A percentile compares a stretch with the other conserved stretches of the same genome.
Conservation (phyloP, 2,329 filamentous ascomycete genomes). For the Penicillium sp. region DNA sequence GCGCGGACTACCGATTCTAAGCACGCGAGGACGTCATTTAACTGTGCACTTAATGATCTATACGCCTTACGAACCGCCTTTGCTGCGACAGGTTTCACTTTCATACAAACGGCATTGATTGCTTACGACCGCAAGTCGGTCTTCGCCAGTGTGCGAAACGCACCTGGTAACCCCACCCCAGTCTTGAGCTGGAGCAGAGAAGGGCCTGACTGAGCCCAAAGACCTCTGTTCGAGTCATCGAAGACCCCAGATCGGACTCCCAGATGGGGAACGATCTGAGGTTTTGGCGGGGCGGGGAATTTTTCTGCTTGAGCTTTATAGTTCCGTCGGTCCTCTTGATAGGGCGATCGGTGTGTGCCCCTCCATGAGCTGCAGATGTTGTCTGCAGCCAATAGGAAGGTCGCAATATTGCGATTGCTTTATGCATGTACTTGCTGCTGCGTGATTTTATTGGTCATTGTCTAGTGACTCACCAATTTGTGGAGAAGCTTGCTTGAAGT, state of each 20-base stretch:
- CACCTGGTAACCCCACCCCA: not conserved
- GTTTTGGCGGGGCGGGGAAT: conserved; percentile 3
- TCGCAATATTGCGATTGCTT: not conserved
- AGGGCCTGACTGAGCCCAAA: not conserved
- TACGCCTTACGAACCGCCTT: conserved; percentile 1
- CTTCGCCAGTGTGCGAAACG: conserved; percentile 1
- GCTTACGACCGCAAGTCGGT: conserved; percentile 10
- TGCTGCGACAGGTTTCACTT: not conserved
- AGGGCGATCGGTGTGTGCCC: conserved; percentile 1
- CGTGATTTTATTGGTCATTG: conserved; percentile 6
- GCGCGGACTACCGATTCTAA: conserved; percentile 32
- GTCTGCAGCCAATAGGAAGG: conserved; percentile 2
- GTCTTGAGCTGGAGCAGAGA: not conserved
- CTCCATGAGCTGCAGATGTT: not conserved
- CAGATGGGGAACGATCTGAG: conserved; percentile 11
- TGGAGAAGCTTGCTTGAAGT: conserved; percentile 1
- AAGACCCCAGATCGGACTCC: conserved; percentile 6
- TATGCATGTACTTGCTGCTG: conserved; percentile 2
- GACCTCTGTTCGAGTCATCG: conserved; percentile 5
- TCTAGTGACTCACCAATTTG: conserved; percentile 8
- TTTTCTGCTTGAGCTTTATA: conserved; percentile 8
- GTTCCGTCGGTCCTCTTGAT: conserved; percentile 4
- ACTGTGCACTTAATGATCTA: not conserved
- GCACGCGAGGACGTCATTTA: not conserved
- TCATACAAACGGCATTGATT: conserved; percentile 2